These are phyloP conservation scores for Cutaneotrichosporon dermatis DNA, from an alignment of 1,284 basidiomycete species.

Conservation along the genomic window DNA sequence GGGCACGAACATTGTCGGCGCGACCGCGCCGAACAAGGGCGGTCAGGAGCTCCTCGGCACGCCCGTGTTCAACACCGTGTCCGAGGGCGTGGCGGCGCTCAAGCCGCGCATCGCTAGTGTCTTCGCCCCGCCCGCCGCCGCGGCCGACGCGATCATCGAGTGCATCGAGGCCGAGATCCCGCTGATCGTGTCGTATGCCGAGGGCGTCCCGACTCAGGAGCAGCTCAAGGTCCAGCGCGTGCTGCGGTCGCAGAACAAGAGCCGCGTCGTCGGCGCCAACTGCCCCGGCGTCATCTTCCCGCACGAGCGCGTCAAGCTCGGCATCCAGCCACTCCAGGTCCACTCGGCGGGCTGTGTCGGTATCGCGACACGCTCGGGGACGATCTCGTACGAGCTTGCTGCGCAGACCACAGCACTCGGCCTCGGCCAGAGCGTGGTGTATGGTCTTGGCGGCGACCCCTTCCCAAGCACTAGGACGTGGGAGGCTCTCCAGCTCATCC, in stretches of 20 bases:
- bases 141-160: slow-evolving; percentile 87
- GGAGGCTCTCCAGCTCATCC: slow-evolving; percentile 87
- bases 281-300: slow-evolving; percentile 91
- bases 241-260: slow-evolving; percentile 82
- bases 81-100: slow-evolving; percentile 58
- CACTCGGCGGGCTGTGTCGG: slow-evolving; percentile 83
- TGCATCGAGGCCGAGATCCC: slow-evolving; percentile 91
- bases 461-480: slow-evolving; percentile 72
- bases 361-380: slow-evolving; percentile 93
- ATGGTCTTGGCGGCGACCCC: slow-evolving; percentile 94
- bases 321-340: slow-evolving; percentile 92
- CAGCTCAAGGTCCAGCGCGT: slow-evolving; percentile 72
- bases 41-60: slow-evolving; percentile 83
- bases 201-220: slow-evolving; percentile 66
- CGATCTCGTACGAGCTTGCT: slow-evolving; percentile 71
- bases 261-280: slow-evolving; percentile 79
- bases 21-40: slow-evolving; percentile 90
- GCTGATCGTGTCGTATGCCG: slow-evolving; percentile 86
- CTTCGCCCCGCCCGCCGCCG: slow-evolving; percentile 41
- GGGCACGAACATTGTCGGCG: slow-evolving; percentile 92
- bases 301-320: slow-evolving; percentile 86
- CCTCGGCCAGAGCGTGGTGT: slow-evolving; percentile 85
- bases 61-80: slow-evolving; percentile 82
- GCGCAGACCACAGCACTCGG: slow-evolving; percentile 90
- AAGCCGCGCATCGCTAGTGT: slow-evolving; percentile 19